These are phyloP conservation scores for Plicaturopsis crispa DNA, from an alignment of 768 basidiomycete species.

Conservation along the genomic window DNA sequence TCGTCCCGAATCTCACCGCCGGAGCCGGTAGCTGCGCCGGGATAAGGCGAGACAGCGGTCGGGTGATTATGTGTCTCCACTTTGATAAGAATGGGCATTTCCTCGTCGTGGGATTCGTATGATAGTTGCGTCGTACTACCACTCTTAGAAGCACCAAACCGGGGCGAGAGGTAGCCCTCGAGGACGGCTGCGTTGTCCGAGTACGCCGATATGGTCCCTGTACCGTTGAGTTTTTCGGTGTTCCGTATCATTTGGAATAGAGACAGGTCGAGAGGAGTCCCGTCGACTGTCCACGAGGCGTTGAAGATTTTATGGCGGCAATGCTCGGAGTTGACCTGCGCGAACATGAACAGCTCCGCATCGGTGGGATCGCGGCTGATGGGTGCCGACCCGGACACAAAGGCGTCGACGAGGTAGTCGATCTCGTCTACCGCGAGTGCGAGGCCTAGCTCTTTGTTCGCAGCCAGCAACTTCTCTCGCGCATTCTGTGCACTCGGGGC, in stretches of 20 bases:
- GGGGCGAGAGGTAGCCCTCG: constrained; percentile 64
- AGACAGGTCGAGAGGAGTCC: constrained; percentile 49
- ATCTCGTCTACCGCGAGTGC: constrained; percentile 89
- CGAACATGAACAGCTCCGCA: constrained; percentile 99
- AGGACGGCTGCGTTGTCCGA: constrained; percentile 98
- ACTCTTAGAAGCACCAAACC: constrained; percentile 44
- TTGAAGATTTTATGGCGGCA: constrained; percentile 99
- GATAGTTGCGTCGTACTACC: constrained; percentile 13
- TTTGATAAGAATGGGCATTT: constrained; percentile 88
- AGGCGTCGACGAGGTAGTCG: constrained; percentile 85
- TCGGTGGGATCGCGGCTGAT: constrained; percentile 87
- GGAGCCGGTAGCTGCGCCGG: constrained; percentile 97
- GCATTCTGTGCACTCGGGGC: constrained; percentile 31
- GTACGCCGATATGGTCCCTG: constrained; percentile 91
- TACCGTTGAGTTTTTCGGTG: constrained; percentile 71
- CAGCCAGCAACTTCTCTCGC: constrained; percentile 55
- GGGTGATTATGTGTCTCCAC: constrained; percentile 99
- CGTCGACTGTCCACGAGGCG: constrained; percentile 91
- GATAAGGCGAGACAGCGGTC: constrained; percentile 95
- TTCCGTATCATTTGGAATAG: constrained; percentile 98
- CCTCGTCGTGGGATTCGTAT: constrained; percentile 57
- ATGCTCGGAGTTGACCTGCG: constrained; percentile 99
- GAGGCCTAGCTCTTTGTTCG: constrained; percentile 83
- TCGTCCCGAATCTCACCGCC: constrained; percentile 99
- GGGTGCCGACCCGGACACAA: constrained; percentile 59